These are phyloP conservation scores for Herpetomonas tarakana DNA, from an alignment of 208 protist species.

Conservation along the genomic window DNA sequence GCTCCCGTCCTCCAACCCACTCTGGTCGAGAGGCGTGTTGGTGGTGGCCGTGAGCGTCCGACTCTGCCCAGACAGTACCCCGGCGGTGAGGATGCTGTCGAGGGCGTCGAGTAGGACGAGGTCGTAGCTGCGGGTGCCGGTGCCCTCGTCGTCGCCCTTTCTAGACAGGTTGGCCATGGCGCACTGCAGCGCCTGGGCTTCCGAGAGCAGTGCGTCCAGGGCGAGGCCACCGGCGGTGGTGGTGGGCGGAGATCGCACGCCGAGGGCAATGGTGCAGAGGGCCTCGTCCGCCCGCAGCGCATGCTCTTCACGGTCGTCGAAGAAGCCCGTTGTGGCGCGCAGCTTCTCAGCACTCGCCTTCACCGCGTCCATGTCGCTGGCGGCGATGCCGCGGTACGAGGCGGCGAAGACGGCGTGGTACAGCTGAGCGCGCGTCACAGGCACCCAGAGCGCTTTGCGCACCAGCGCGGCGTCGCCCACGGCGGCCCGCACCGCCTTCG, in stretches of 20 bases:
- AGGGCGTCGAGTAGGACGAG: constrained; percentile 6
- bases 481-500: neutral
- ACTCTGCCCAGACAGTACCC: neutral
- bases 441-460: neutral
- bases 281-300: neutral
- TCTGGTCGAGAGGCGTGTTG: too few species aligned
- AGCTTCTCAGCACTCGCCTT: neutral
- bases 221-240: too few species aligned
- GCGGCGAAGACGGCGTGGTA: neutral
- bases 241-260: too few species aligned
- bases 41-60: neutral
- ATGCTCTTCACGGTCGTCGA: neutral
- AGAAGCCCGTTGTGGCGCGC: neutral
- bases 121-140: neutral
- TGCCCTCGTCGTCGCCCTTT: neutral
- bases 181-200: neutral
- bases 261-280: constrained; percentile 1
- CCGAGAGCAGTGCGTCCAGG: neutral
- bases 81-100: constrained; percentile 2
- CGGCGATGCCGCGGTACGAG: neutral
- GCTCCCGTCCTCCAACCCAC: too few species aligned
- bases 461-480: neutral
- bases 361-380: neutral
- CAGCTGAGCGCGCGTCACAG: neutral
- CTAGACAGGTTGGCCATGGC: neutral